Evolutionary conservation across 2,329 filamentous ascomycete species (phyloP), one percentile per base, ranked within the genome.

Genomic region (Eurotiales sp.): DNA sequence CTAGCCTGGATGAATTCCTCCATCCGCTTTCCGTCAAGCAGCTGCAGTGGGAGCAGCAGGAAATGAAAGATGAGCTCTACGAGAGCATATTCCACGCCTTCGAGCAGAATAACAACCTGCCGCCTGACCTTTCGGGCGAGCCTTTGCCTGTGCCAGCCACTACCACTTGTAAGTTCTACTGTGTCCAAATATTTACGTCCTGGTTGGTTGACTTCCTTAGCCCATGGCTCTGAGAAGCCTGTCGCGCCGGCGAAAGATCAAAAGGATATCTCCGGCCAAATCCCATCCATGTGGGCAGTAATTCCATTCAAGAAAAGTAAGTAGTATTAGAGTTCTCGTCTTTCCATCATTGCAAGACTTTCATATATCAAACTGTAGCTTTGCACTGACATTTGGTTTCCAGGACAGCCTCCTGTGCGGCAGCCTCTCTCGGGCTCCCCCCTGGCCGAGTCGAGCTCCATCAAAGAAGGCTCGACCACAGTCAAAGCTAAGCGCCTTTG

Each of bases 151-250:
- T 11, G 30, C 22, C 46, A 41, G 40, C 51, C 23, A 10, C 41
- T 46, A 36, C 34, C 48, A 51, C 51, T 44, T 43, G 51, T 52
- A 48, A 47, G 41, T 29, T n/a, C n/a, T n/a, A n/a, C n/a, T n/a
- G n/a, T n/a, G n/a, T n/a, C n/a, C n/a, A n/a, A n/a, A n/a, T n/a
- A n/a, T n/a, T n/a, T n/a, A n/a, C n/a, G n/a, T n/a, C n/a, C n/a
- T n/a, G n/a, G n/a, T n/a, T 36, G 32, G 5, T 27, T 27, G 10
- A 6, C 5, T 27, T 27, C 19, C 15, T 23, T 23, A n/a, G 25
- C 25, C 10, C 15, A 41, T 25, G 23, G 29, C 41, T 44, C 22
- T 29, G 22, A n/a, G 11, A 22, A 43, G 5, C 40, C 14, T 17
- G 17, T 15, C 21, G 23, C 14, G 17, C n/a, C 22, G 5, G 41